Conservation (phyloP, 331 rosid genomes). For the Telfairia occidentalis region DNA sequence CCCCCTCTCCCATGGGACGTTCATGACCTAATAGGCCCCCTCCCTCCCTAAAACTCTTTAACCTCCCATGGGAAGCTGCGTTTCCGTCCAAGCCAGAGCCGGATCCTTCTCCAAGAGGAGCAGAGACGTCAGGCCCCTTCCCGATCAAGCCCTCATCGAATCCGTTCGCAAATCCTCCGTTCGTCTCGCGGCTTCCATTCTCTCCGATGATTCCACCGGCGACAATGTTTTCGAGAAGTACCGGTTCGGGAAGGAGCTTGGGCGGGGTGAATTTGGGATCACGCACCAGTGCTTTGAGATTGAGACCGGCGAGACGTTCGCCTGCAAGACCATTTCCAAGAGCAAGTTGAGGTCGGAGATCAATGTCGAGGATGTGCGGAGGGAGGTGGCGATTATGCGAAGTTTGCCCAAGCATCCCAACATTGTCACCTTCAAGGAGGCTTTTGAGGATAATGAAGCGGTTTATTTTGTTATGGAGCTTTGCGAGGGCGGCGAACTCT, state of each 20-base stretch:
- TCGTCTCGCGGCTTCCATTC: conserved; percentile 4
- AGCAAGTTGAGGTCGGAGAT: conserved; percentile 17
- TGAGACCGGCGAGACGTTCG: conserved; percentile 5
- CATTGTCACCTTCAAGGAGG: conserved; percentile 14
- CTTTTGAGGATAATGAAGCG: conserved; percentile 17
- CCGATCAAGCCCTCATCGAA: neutral
- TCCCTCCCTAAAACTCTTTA: neutral
- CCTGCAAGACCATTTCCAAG: conserved; percentile 18
- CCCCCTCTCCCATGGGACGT: conserved; percentile 12
- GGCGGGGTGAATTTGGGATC: conserved; percentile 17
- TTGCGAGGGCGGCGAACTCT: conserved; percentile 20
- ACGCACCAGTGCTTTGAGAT: conserved; percentile 12
- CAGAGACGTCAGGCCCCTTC: neutral
- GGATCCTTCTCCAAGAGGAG: neutral
- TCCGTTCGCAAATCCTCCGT: conserved; percentile 2
- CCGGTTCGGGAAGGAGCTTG: conserved; percentile 12
- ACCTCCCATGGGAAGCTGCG: conserved; percentile 21
- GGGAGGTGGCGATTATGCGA: conserved; percentile 16
- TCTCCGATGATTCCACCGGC: conserved; percentile 7
- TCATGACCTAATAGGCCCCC: neutral
- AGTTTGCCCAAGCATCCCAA: conserved; percentile 16
- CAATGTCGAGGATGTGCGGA: conserved; percentile 14
- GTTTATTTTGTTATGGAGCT: conserved; percentile 20
- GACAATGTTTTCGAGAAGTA: conserved; percentile 12
- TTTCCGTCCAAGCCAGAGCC: neutral